These are phyloP conservation scores for Cladosporium sphaerospermum DNA, from an alignment of 2,329 filamentous ascomycete species.

Conservation along the genomic window DNA sequence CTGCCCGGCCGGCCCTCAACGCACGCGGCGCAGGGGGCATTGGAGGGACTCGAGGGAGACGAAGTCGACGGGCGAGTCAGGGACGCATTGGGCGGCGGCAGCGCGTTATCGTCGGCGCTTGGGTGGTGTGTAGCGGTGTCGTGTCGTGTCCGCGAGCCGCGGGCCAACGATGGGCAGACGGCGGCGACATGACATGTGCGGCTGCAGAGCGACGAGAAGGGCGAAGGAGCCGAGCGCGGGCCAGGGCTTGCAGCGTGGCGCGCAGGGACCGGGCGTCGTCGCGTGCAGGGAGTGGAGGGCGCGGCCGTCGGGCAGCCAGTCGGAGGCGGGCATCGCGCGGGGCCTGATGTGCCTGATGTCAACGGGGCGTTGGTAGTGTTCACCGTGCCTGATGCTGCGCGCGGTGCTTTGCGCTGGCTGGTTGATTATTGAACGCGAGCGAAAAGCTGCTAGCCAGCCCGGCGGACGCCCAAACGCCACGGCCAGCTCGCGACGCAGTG, in stretches of 20 bases:
- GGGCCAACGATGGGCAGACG: not conserved
- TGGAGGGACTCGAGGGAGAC: too few species aligned
- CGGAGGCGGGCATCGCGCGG: not conserved
- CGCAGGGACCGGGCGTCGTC: not conserved
- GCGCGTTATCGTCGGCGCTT: too few species aligned
- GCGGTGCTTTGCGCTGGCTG: too few species aligned
- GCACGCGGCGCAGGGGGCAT: not conserved
- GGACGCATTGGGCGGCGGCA: too few species aligned
- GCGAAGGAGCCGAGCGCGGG: slow-evolving; percentile 2
- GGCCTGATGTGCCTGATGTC: not conserved
- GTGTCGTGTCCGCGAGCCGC: not conserved
- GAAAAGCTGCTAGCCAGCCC: too few species aligned
- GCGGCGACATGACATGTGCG: slow-evolving; percentile 1
- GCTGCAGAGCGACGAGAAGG: not conserved
- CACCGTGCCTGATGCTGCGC: too few species aligned
- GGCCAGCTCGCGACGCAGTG: too few species aligned
- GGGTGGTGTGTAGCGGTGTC: too few species aligned
- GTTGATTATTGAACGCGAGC: too few species aligned
- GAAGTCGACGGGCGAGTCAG: too few species aligned
- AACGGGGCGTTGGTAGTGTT: too few species aligned
- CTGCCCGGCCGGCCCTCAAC: slow-evolving; percentile 4
- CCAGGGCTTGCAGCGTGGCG: not conserved
- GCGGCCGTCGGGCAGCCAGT: not conserved
- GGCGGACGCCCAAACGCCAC: too few species aligned
- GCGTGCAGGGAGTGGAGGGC: not conserved